Percentiles rank a stretch among this genome's conserved stretches.
Conservation (phyloP, 2,329 filamentous ascomycete genomes). For the Madurella mycetomatis region DNA sequence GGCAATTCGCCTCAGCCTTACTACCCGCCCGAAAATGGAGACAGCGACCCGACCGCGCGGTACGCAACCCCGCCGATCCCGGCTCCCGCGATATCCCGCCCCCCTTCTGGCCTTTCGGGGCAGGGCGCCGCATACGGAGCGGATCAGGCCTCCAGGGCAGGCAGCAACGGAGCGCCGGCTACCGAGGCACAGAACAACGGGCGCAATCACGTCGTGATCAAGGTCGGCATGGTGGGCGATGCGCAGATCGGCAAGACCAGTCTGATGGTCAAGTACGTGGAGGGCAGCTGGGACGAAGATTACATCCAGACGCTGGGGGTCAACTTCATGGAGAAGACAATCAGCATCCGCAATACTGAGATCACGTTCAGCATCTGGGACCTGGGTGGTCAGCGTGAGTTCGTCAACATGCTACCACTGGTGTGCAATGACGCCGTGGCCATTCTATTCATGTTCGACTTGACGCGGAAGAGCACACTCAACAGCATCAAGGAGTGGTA, state of each 20-base stretch:
- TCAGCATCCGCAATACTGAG: slow-evolving; percentile 97
- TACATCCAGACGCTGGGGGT: slow-evolving; percentile 98
- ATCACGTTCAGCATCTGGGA: slow-evolving; percentile 99
- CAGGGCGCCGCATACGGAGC: slow-evolving; percentile 36
- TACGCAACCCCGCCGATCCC: slow-evolving; percentile 46
- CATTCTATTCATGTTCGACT: slow-evolving; percentile 99
- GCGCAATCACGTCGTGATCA: slow-evolving; percentile 84
- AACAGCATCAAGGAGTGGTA: slow-evolving; percentile 99
- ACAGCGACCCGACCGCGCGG: slow-evolving; percentile 39
- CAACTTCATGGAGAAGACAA: slow-evolving; percentile 99
- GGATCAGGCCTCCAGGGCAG: slow-evolving; percentile 43
- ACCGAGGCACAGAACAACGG: slow-evolving; percentile 39
- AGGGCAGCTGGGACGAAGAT: slow-evolving; percentile 99
- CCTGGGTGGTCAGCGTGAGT: slow-evolving; percentile 93
- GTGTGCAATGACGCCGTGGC: slow-evolving; percentile 99
- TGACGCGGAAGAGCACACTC: slow-evolving; percentile 94
- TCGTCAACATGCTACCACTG: slow-evolving; percentile 99
- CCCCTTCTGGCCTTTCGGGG: slow-evolving; percentile 51
- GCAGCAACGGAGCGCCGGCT: slow-evolving; percentile 33
- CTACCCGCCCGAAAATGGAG: slow-evolving; percentile 32
- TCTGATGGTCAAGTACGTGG: slow-evolving; percentile 99
- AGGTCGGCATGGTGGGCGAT: slow-evolving; percentile 98
- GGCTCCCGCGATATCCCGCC: slow-evolving; percentile 46
- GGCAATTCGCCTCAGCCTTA: slow-evolving; percentile 38
- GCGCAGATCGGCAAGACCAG: slow-evolving; percentile 99